Conservation (phyloP, 768 basidiomycete genomes). For the Xanthoconium stramineum region DNA sequence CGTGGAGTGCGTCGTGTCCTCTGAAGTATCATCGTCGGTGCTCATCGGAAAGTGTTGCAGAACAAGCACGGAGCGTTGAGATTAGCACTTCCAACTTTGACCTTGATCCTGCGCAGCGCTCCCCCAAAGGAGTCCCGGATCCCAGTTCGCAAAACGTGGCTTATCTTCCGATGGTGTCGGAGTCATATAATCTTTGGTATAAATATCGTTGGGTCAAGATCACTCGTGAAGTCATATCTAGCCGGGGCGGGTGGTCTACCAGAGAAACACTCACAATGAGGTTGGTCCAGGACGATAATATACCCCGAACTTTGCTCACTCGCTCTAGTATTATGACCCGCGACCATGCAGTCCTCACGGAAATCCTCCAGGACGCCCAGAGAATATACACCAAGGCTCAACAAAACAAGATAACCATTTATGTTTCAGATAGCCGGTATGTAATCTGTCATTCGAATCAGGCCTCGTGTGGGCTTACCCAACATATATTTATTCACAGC, state of each 20-base stretch:
- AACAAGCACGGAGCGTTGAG: conserved; percentile 47
- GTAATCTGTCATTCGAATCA: not conserved
- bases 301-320: not conserved
- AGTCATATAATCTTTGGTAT: conserved; percentile 35
- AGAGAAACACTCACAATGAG: conserved; percentile 24
- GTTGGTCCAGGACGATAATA: conserved; percentile 4
- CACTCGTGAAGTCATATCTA: conserved; percentile 20
- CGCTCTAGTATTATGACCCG: conserved; percentile 48
- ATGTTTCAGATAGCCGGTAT: conserved; percentile 45
- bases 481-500: conserved; percentile 15
- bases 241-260: conserved; percentile 14
- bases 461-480: not conserved
- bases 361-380: conserved; percentile 55
- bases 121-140: conserved; percentile 21
- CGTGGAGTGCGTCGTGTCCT: conserved; percentile 47
- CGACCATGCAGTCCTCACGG: conserved; percentile 42
- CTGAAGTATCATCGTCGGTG: not conserved
- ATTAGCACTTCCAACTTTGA: conserved; percentile 44
- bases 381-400: conserved; percentile 48
- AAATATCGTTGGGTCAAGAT: conserved; percentile 31
- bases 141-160: conserved; percentile 28
- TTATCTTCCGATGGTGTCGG: conserved; percentile 33
- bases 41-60: conserved; percentile 8
- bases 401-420: conserved; percentile 51
- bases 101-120: conserved; percentile 24